Evolutionary conservation across 208 protist species (phyloP).

Genomic region (Leptomonas pyrrhocoris): DNA sequence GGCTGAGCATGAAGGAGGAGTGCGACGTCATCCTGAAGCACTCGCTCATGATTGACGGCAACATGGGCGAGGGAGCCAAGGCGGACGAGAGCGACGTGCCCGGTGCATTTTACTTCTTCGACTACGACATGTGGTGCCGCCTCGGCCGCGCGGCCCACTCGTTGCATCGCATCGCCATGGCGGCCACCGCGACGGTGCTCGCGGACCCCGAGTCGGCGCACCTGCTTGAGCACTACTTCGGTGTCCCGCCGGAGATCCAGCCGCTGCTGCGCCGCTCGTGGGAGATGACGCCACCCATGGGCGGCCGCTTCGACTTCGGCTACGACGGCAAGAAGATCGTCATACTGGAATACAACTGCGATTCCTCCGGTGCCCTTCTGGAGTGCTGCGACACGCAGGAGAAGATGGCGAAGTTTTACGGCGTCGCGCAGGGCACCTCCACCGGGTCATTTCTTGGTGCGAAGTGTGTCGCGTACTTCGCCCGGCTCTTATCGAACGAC

Average conservation of each 20-base stretch:
- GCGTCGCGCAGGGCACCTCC: constrained; percentile 58
- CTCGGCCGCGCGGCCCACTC: constrained; percentile 62
- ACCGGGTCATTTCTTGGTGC: constrained; percentile 65
- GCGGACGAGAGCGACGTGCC: constrained; percentile 53
- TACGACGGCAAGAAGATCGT: constrained; percentile 69
- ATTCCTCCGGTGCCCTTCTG: constrained; percentile 73
- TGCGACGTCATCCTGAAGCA: constrained; percentile 73
- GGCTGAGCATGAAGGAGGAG: constrained; percentile 41
- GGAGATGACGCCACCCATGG: constrained; percentile 58
- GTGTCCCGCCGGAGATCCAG: constrained; percentile 69
- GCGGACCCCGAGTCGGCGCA: constrained; percentile 49
- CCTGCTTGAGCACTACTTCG: constrained; percentile 79
- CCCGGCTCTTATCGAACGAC: constrained; percentile 42
- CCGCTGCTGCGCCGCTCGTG: constrained; percentile 57
- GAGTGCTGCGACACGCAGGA: constrained; percentile 87
- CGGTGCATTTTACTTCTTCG: constrained; percentile 70
- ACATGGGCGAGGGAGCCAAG: constrained; percentile 33
- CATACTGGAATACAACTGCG: constrained; percentile 87
- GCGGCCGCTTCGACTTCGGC: constrained; percentile 83
- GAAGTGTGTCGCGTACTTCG: constrained; percentile 66
- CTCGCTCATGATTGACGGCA: constrained; percentile 41
- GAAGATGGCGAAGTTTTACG: constrained; percentile 76
- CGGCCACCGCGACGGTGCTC: constrained; percentile 62
- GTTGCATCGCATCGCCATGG: constrained; percentile 72
- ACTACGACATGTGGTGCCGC: constrained; percentile 80